These are phyloP conservation scores for Gentiana dahurica DNA, from an alignment of 257 asterid species.

Conservation along the genomic window DNA sequence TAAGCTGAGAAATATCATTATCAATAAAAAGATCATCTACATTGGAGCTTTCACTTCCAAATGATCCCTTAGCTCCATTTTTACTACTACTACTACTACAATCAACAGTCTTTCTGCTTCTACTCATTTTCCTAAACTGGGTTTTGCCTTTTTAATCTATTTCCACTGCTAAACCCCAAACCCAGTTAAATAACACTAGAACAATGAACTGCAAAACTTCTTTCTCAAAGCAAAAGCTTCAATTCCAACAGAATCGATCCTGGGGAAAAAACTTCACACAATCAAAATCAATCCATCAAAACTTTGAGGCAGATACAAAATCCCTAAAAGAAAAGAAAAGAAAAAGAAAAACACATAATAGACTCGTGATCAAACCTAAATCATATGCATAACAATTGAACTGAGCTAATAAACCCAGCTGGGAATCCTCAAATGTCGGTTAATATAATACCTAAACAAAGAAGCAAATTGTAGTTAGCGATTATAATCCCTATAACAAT, in stretches of 20 bases:
- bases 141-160: background rate
- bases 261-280: background rate
- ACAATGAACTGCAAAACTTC: background rate
- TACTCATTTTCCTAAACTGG: constrained; percentile 32
- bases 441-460: background rate
- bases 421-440: background rate
- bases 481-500: too few species aligned
- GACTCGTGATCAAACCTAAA: background rate
- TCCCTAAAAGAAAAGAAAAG: background rate
- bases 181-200: background rate
- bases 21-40: constrained; percentile 20
- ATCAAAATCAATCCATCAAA: too few species aligned
- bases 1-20: constrained; percentile 54
- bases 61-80: constrained; percentile 20
- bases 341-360: background rate
- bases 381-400: background rate
- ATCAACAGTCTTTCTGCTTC: constrained; percentile 30
- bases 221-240: background rate
- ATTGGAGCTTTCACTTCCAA: constrained; percentile 13
- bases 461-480: too few species aligned
- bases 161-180: background rate
- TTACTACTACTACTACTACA: constrained; percentile 21
- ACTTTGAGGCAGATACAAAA: too few species aligned
- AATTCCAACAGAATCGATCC: background rate
- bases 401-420: background rate